These are phyloP conservation scores for Magnusiomyces suaveolens DNA, from an alignment of 1,139 yeast species.

Conservation along the genomic window DNA sequence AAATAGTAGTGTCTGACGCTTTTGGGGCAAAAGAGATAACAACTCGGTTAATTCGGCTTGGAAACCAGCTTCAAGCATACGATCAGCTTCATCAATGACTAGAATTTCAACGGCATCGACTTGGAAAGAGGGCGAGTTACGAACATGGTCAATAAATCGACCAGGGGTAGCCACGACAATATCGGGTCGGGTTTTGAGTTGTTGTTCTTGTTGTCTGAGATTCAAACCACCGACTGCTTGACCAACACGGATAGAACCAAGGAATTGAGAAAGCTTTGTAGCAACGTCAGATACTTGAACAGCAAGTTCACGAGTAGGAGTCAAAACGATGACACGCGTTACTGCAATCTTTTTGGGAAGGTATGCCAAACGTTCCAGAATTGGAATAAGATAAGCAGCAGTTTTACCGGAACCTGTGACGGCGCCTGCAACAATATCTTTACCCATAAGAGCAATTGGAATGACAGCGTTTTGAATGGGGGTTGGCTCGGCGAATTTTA, in stretches of 20 bases:
- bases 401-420: conserved; percentile 99
- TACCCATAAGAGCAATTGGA: conserved; percentile 86
- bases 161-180: conserved; percentile 95
- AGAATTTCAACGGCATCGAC: conserved; percentile 86
- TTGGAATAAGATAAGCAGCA: conserved; percentile 95
- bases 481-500: conserved; percentile 79
- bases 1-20: conserved; percentile 85
- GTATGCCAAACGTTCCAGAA: conserved; percentile 80
- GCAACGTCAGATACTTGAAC: conserved; percentile 95
- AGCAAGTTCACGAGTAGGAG: conserved; percentile 97
- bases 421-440: conserved; percentile 97
- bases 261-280: conserved; percentile 67
- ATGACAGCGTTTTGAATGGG: conserved; percentile 91
- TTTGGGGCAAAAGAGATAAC: conserved; percentile 71
- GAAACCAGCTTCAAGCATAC: conserved; percentile 98
- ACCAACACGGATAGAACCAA: conserved; percentile 69
- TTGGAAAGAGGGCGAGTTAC: conserved; percentile 87
- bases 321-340: conserved; percentile 78
- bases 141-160: conserved; percentile 89
- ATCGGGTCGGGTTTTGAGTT: conserved; percentile 84
- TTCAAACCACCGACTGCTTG: conserved; percentile 97
- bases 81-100: conserved; percentile 95
- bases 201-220: conserved; percentile 89
- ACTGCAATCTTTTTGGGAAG: conserved; percentile 79
- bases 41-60: conserved; percentile 90